Evolutionary conservation across 208 protist genomes (phyloP).

Genomic region (Wallacemonas sp.): DNA sequence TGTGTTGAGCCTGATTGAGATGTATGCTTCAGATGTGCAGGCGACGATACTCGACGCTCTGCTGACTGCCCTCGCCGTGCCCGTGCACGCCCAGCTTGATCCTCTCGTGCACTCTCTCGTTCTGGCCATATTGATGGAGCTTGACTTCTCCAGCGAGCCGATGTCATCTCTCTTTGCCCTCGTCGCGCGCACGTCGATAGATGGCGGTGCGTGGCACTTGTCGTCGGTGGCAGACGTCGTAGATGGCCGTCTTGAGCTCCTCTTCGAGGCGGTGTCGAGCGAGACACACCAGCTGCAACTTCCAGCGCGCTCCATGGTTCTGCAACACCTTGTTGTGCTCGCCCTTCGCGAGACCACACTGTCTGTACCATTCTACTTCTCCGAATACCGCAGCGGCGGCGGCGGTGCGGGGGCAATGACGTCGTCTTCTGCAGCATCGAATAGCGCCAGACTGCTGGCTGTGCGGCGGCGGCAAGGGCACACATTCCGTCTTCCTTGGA

Average conservation of each 20-base stretch:
- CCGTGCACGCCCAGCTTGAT: conserved; percentile 15
- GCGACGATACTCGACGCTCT: conserved; percentile 19
- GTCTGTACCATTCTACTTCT: conserved; percentile 2
- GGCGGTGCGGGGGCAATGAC: neutral
- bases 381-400: neutral
- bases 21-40: conserved; percentile 20
- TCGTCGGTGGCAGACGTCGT: neutral
- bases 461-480: conserved; percentile 11
- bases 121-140: conserved; percentile 22
- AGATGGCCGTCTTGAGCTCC: neutral
- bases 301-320: conserved; percentile 4
- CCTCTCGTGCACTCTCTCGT: conserved; percentile 30
- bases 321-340: conserved; percentile 7
- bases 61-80: conserved; percentile 22
- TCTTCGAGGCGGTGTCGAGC: conserved; percentile 11
- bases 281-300: conserved; percentile 16
- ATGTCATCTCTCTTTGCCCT: neutral
- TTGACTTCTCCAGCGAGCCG: conserved; percentile 14
- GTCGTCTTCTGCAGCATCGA: neutral
- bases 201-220: neutral
- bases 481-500: conserved; percentile 6
- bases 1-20: conserved; percentile 23
- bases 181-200: neutral
- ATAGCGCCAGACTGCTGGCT: conserved; percentile 1
- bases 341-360: conserved; percentile 3